Conservation (phyloP, 768 basidiomycete species). For the Termitomyces sp. region DNA sequence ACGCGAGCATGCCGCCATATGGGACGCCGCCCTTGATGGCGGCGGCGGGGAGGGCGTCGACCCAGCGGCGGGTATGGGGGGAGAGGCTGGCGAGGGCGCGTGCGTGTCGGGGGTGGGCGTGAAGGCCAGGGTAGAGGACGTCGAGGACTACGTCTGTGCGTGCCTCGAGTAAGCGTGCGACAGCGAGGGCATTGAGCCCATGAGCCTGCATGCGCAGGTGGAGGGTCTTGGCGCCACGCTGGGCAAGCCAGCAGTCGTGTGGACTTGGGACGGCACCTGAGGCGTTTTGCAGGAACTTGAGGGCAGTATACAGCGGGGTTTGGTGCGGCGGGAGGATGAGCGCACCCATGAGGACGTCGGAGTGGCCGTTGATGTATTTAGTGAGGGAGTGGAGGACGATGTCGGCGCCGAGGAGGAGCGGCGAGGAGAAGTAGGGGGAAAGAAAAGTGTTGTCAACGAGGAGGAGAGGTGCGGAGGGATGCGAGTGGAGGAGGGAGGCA, state of each 20-base stretch:
- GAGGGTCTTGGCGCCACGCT: conserved; percentile 89
- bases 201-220: conserved; percentile 84
- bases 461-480: conserved; percentile 65
- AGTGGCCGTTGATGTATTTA: conserved; percentile 93
- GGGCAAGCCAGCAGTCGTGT: conserved; percentile 86
- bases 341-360: conserved; percentile 89
- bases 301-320: conserved; percentile 37
- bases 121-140: conserved; percentile 80
- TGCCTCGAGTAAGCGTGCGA: conserved; percentile 57
- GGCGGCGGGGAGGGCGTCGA: conserved; percentile 32
- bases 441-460: conserved; percentile 95
- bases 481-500: conserved; percentile 54
- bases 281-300: conserved; percentile 89
- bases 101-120: conserved; percentile 57
- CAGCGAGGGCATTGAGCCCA: conserved; percentile 71
- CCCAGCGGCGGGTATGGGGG: conserved; percentile 64
- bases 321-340: conserved; percentile 62
- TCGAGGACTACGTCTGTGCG: conserved; percentile 65
- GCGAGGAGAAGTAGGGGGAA: conserved; percentile 87
- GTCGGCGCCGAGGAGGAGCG: conserved; percentile 80
- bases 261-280: conserved; percentile 80
- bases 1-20: conserved; percentile 88
- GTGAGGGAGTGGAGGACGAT: conserved; percentile 80
- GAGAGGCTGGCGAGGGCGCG: conserved; percentile 60
- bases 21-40: conserved; percentile 55